Evolutionary conservation across 352 stramenopile species (phyloP), one percentile per base, ranked within the genome.

Genomic region (Globisporangium spinosum): DNA sequence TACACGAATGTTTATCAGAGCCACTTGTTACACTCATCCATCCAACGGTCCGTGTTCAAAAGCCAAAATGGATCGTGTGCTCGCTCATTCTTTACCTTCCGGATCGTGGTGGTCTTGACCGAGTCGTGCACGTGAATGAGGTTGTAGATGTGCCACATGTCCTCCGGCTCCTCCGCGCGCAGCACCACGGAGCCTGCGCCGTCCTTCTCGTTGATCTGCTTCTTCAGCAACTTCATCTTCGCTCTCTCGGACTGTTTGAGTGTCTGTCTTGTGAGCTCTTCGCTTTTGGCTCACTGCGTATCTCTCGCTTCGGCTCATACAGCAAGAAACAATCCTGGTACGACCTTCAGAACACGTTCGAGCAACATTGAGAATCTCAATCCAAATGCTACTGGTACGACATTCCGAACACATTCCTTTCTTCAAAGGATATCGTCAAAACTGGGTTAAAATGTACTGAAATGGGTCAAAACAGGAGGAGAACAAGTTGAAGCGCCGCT

Each of bases 131-230:
- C 85, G 71, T 97, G 87, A 47, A 99, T 97, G 45, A 99, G 82
- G 77, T 99, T 99, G 87, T 99, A 99, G 34, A 97, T 86, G 71
- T 99, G 97, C 97, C 97, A 99, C 80, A 99, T 97, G 77, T 99
- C 98, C 77, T 99, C 97, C 4, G 93, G 80, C 67, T 98, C 97
- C 75, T 98, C 95, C 8, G 97, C 95, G 49, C 93, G 89, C 60
- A 99, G 81, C 65, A 96, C 78, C 23, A 99, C 84, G 13, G 69
- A 89, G 27, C 97, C 97, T 58, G 80, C 89, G 69, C 95, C 95
- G 83, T 99, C 96, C 82, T 99, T 99, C 71, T 94, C 89, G 71
- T 79, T 96, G 70, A 98, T 94, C 75, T 95, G 82, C 77, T 93
- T 93, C 82, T 92, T 95, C 27, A 97, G 67, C 61, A 98, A 80